Conservation (phyloP, 1,139 yeast genomes). For the Arxiozyma telluris region DNA sequence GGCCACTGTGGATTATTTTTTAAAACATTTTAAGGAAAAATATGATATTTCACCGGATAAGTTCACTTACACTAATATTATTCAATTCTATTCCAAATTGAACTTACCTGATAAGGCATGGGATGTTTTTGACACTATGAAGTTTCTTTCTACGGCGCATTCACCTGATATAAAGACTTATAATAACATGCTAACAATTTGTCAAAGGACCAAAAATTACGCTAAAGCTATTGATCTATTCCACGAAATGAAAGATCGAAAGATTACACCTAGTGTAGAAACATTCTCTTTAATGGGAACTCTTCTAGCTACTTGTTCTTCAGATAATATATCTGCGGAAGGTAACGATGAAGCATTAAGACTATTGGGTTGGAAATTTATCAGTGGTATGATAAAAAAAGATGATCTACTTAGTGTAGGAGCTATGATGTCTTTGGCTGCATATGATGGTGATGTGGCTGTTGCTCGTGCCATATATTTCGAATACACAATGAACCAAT, state of each 20-base stretch:
- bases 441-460: slow-evolving; percentile 70
- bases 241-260: slow-evolving; percentile 52
- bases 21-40: slow-evolving; percentile 17
- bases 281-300: slow-evolving; percentile 60
- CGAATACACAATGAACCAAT: slow-evolving; percentile 40
- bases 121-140: slow-evolving; percentile 76
- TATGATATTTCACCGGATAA: slow-evolving; percentile 46
- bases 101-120: slow-evolving; percentile 54
- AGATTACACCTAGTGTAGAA: slow-evolving; percentile 37
- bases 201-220: slow-evolving; percentile 51
- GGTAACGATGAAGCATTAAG: slow-evolving; percentile 25
- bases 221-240: slow-evolving; percentile 71
- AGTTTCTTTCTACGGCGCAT: slow-evolving; percentile 55
- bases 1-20: slow-evolving; percentile 39
- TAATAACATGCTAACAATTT: slow-evolving; percentile 59
- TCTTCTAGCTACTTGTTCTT: slow-evolving; percentile 67
- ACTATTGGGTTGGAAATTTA: slow-evolving; percentile 58
- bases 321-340: slow-evolving; percentile 30
- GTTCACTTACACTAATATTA: slow-evolving; percentile 51
- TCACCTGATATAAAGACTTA: slow-evolving; percentile 64
- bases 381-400: slow-evolving; percentile 57
- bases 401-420: slow-evolving; percentile 45
- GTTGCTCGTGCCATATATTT: slow-evolving; percentile 64
- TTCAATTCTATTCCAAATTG: slow-evolving; percentile 56
- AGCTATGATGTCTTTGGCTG: slow-evolving; percentile 63